A percentile compares a stretch with the other conserved stretches of the same genome.
phyloP scores from a whole-genome alignment of 1,284 basidiomycete species.

The Pseudozyma sp. region DNA sequence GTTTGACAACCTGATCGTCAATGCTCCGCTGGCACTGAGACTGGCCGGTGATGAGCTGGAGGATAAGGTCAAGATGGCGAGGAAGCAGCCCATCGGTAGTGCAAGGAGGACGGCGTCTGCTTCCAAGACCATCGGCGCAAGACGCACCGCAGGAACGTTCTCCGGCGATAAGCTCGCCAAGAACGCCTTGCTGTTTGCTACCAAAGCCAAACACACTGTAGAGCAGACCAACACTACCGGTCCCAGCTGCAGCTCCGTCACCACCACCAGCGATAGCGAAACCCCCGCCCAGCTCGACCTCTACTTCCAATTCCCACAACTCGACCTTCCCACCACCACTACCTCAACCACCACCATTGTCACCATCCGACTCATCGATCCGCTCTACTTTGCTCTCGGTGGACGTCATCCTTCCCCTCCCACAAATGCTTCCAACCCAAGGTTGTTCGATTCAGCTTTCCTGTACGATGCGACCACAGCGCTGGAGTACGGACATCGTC shows the following conservation, averaged over 20 bases:
- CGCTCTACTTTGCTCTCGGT: slow-evolving; percentile 23
- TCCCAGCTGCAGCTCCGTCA: background rate
- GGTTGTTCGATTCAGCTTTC: slow-evolving; percentile 32
- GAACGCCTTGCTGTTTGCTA: slow-evolving; percentile 13
- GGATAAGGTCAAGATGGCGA: slow-evolving; percentile 30
- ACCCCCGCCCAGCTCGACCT: background rate
- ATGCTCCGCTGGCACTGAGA: slow-evolving; percentile 49
- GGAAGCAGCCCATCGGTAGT: background rate
- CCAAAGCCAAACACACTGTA: background rate
- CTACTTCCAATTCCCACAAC: slow-evolving; percentile 30
- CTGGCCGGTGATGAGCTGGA: slow-evolving; percentile 31
- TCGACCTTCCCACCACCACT: slow-evolving; percentile 1
- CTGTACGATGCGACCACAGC: slow-evolving; percentile 19
- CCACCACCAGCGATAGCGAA: background rate
- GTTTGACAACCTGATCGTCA: slow-evolving; percentile 44
- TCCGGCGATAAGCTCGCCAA: slow-evolving; percentile 1
- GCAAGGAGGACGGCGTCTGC: background rate
- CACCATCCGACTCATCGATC: slow-evolving; percentile 32
- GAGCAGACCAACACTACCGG: too few species aligned
- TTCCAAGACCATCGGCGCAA: background rate
- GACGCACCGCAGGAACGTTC: slow-evolving; percentile 23
- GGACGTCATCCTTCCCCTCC: slow-evolving; percentile 14
- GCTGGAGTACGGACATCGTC: slow-evolving; percentile 30
- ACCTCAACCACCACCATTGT: background rate
- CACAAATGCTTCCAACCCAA: background rate